These are phyloP conservation scores for Fraxinus velutina DNA, from an alignment of 305 asterid species.

Conservation along the genomic window DNA sequence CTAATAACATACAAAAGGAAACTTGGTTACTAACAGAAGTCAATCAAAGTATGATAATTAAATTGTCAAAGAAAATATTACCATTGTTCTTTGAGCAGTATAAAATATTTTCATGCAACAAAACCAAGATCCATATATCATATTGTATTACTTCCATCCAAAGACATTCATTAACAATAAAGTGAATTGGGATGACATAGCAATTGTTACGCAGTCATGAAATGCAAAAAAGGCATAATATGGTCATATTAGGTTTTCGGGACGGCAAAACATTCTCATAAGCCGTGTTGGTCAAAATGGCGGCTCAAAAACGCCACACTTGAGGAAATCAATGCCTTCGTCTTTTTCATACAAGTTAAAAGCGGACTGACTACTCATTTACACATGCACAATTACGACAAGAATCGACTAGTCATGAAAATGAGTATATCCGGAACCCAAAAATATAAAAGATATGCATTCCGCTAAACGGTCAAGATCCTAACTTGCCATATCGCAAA, in stretches of 20 bases:
- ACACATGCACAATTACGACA: conserved; percentile 20
- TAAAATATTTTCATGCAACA: conserved; percentile 5
- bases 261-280: conserved; percentile 7
- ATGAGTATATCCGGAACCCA: neutral
- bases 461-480: neutral
- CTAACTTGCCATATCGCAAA: conserved; percentile 1
- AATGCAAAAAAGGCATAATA: conserved; percentile 3
- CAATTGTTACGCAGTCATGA: neutral
- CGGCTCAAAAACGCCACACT: conserved; percentile 2
- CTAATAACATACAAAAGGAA: conserved; percentile 37
- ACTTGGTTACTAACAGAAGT: conserved; percentile 10
- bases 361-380: neutral
- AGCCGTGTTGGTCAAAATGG: conserved; percentile 8
- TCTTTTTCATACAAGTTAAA: neutral
- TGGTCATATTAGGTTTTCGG: neutral
- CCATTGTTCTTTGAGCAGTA: neutral
- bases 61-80: neutral
- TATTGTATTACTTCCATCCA: conserved; percentile 8
- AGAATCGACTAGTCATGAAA: conserved; percentile 7
- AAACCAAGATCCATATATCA: neutral
- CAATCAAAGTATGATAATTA: neutral
- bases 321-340: neutral
- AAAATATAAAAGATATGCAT: neutral
- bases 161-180: neutral
- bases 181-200: neutral